Percentiles rank a stretch among this genome's conserved stretches.
Evolutionary conservation across 2,329 filamentous ascomycete species (phyloP).

Genomic region (Onygena corvina): DNA sequence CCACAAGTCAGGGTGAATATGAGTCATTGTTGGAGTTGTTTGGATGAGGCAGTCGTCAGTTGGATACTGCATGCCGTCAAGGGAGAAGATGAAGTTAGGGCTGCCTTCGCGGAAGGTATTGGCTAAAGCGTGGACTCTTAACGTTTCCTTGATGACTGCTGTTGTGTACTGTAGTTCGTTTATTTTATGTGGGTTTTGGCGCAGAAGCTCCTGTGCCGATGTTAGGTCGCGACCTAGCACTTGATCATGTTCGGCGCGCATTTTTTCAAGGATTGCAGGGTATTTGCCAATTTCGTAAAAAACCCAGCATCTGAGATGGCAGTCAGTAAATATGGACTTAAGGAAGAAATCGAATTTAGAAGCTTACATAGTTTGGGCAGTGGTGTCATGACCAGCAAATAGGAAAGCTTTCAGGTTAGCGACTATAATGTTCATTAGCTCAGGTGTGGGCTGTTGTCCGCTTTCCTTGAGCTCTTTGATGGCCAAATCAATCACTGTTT

Average conservation of each 20-base stretch:
- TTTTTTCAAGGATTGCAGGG: constrained; percentile 24
- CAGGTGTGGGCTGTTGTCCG: background rate
- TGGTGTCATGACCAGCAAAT: constrained; percentile 29
- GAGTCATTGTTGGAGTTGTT: constrained; percentile 2
- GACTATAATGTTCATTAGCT: background rate
- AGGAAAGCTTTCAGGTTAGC: constrained; percentile 24
- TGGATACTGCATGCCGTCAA: background rate
- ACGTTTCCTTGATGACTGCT: constrained; percentile 44
- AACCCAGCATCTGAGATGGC: background rate
- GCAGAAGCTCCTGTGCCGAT: constrained; percentile 25
- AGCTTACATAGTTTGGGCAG: constrained; percentile 21
- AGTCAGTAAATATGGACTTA: background rate
- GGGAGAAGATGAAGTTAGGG: constrained; percentile 1
- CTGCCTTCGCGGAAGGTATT: constrained; percentile 8
- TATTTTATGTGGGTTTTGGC: constrained; percentile 30
- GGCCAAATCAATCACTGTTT: constrained; percentile 4
- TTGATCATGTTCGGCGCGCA: constrained; percentile 42
- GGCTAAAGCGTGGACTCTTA: constrained; percentile 41
- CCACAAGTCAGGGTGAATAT: constrained; percentile 10
- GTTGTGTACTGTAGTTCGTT: constrained; percentile 42
- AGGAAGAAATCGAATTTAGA: constrained; percentile 18
- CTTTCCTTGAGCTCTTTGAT: constrained; percentile 9
- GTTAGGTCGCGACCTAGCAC: constrained; percentile 38
- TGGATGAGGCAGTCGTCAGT: background rate
- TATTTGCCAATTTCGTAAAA: constrained; percentile 11